Evolutionary conservation across 768 basidiomycete species (phyloP).

Genomic region (Auriscalpium microsporum): DNA sequence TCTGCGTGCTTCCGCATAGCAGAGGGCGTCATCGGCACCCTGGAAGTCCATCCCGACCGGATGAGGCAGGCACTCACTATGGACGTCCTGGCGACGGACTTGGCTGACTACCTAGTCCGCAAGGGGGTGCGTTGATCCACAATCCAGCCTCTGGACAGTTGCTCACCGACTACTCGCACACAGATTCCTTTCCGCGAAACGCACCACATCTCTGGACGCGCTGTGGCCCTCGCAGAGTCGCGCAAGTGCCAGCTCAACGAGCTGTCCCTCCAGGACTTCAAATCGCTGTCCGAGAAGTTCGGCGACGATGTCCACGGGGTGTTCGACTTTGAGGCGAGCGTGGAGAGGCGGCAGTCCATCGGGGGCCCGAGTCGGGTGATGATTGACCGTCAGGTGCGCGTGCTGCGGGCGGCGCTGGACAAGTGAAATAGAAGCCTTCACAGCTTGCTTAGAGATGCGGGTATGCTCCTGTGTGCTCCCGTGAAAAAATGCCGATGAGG

Average conservation of each 20-base stretch:
- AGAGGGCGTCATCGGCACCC: slow-evolving; percentile 87
- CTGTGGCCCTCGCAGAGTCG: slow-evolving; percentile 89
- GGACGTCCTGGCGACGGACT: slow-evolving; percentile 98
- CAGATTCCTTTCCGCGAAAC: slow-evolving; percentile 98
- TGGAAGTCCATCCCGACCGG: slow-evolving; percentile 82
- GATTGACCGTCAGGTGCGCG: slow-evolving; percentile 77
- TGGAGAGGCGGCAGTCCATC: slow-evolving; percentile 86
- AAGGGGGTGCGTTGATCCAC: slow-evolving; percentile 69
- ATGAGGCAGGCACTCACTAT: slow-evolving; percentile 89
- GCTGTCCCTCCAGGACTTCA: slow-evolving; percentile 73
- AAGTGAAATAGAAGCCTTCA: too few species aligned
- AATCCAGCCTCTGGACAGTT: background rate
- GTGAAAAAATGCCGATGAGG: too few species aligned
- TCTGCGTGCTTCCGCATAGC: slow-evolving; percentile 85
- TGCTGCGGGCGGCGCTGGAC: slow-evolving; percentile 53
- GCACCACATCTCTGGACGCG: slow-evolving; percentile 94
- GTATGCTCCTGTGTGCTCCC: too few species aligned
- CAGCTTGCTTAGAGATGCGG: too few species aligned
- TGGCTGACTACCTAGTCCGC: slow-evolving; percentile 97
- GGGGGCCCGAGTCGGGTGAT: slow-evolving; percentile 85
- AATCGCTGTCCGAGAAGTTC: slow-evolving; percentile 68
- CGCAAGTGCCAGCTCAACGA: slow-evolving; percentile 74
- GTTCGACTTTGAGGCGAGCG: slow-evolving; percentile 93
- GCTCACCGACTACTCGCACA: background rate
- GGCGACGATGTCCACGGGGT: slow-evolving; percentile 71